Percentiles rank a stretch among this genome's conserved stretches.
These are phyloP conservation scores for Rubia balearica DNA, from an alignment of 305 asterid species.

Conservation along the genomic window DNA sequence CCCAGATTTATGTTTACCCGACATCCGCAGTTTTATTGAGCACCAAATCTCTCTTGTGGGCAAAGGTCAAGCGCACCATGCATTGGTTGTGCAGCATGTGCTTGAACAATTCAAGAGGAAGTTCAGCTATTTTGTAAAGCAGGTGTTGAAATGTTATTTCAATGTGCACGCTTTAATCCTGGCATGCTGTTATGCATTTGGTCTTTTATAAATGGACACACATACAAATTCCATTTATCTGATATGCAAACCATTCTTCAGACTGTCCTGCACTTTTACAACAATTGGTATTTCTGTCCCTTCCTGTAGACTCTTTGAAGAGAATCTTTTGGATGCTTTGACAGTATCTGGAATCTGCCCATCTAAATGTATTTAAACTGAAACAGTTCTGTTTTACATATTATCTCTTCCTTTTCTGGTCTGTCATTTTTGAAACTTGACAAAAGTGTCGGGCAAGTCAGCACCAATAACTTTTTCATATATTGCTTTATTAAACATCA, in stretches of 20 bases:
- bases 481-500: not conserved
- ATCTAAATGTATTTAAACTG: not conserved
- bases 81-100: conserved; percentile 72
- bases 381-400: not conserved
- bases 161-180: conserved; percentile 10
- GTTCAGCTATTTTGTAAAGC: conserved; percentile 74
- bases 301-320: not conserved
- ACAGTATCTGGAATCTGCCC: not conserved
- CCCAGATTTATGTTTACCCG: conserved; percentile 88
- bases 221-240: not conserved
- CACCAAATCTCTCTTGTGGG: conserved; percentile 81
- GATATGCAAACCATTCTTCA: not conserved
- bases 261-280: not conserved
- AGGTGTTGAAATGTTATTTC: conserved; percentile 37
- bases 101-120: conserved; percentile 71
- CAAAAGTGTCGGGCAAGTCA: not conserved
- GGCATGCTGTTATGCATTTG: conserved; percentile 10
- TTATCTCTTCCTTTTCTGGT: not conserved
- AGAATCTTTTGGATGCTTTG: not conserved
- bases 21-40: conserved; percentile 87
- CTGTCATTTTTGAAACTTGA: not conserved
- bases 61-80: conserved; percentile 87
- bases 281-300: not conserved
- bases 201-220: not conserved
- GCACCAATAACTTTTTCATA: not conserved